These are phyloP conservation scores for Leucocoprinus leucothites DNA, from an alignment of 768 basidiomycete species.

Conservation along the genomic window DNA sequence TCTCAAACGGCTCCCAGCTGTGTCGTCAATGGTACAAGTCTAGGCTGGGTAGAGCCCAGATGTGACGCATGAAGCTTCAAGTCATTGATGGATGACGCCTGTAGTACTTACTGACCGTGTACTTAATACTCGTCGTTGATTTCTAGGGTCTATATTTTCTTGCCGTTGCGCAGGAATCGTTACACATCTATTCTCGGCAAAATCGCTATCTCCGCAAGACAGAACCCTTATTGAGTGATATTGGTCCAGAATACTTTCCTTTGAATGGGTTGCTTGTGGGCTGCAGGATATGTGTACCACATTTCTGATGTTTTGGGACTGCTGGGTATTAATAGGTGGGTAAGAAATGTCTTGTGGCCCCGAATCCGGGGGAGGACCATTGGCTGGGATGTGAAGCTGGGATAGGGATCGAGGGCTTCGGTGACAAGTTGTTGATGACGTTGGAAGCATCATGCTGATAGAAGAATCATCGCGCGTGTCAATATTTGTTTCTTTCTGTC, in stretches of 20 bases:
- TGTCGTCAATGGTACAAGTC: conserved; percentile 9
- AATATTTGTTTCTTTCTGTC: conserved; percentile 3
- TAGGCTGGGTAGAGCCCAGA: background rate
- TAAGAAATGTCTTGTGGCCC: background rate
- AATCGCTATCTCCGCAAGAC: conserved; percentile 7
- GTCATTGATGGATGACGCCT: conserved; percentile 4
- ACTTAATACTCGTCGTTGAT: background rate
- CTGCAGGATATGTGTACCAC: background rate
- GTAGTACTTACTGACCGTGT: background rate
- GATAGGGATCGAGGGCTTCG: background rate
- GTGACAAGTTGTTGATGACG: background rate
- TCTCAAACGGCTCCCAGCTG: background rate
- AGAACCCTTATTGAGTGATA: conserved; percentile 3
- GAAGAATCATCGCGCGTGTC: conserved; percentile 14
- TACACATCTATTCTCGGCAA: background rate
- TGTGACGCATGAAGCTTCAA: background rate
- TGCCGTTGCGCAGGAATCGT: background rate
- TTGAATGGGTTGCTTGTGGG: background rate
- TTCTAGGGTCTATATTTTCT: conserved; percentile 3
- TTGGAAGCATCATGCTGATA: conserved; percentile 6
- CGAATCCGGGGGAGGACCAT: background rate
- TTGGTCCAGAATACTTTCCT: background rate
- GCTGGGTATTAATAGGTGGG: background rate
- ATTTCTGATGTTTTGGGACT: background rate
- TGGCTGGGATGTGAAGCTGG: background rate